Evolutionary conservation across 2,329 filamentous ascomycete genomes (phyloP), one percentile per base, ranked within the genome.

Genomic region (Ophiostoma pallidulum): DNA sequence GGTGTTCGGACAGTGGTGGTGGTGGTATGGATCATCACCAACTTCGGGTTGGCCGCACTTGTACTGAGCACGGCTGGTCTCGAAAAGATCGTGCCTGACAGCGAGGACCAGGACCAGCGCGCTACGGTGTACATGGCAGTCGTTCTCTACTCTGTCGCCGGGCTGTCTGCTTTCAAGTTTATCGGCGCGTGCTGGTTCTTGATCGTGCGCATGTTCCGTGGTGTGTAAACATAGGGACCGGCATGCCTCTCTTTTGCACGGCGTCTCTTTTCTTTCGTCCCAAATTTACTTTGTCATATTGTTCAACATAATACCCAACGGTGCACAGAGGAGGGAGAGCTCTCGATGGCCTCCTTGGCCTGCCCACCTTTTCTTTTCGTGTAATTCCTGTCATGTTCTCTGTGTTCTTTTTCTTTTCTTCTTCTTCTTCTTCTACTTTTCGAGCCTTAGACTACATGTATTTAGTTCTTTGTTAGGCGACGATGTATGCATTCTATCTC

Each of bases 1-100:
- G 92, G 90, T 55, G 95, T 98, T 64, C 80, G 92, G 53, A 94
- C 86, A 18, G 80, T 87, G 24, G 90, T 96, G 56, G 92, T 98
- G 26, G 71, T 97, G 43, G 80, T 85, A 55, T 98, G 92, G 92
- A 95, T 98, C 75, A 87, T 97, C 59, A 89, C 82, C 61, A 98
- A 98, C 66, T 86, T 98, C 63, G 89, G 80, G 1, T 78, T 98
- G 6, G 81, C 80, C 1, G 94, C 91, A 0, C 74, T 94, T 2
- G 91, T 98, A 8, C 71, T 98, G 55, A 90, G 85, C 60, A 82
- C 86, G 1, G 91, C 85, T 20, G 91, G 92, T 2, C 65, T 96
- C 53, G 82, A 94, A 56, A 75, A 75, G 51, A 75, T 90, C 43
- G 70, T 69, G 28, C 64, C 72, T 2, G 60, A 70, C 16, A 63